These are phyloP conservation scores for Plasmodiophora brassicae DNA, from an alignment of 208 protist genomes.

Conservation along the genomic window DNA sequence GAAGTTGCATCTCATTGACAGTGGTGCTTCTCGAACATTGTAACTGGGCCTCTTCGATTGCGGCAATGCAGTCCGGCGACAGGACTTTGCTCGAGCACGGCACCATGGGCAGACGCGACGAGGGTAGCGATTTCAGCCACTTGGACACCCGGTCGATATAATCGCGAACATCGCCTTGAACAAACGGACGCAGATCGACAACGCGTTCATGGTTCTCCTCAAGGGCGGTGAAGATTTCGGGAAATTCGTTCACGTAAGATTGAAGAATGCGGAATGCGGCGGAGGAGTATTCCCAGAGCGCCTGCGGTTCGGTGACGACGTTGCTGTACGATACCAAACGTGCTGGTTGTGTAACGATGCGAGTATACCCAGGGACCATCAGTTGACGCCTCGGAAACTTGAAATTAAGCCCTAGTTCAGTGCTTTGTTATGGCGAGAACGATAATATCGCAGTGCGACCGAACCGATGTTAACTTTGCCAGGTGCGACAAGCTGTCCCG, in stretches of 20 bases:
- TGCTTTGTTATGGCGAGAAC: background rate
- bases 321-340: too few species aligned
- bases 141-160: background rate
- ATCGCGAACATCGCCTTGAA: background rate
- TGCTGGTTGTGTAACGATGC: too few species aligned
- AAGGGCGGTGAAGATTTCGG: background rate
- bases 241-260: background rate
- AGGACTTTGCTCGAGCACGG: background rate
- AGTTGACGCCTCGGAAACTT: background rate
- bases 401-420: background rate
- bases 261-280: background rate
- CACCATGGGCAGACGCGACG: background rate
- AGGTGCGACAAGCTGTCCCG: background rate
- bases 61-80: background rate
- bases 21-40: background rate
- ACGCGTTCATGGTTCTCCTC: background rate
- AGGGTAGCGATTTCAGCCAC: background rate
- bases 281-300: background rate
- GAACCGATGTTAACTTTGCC: background rate
- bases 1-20: background rate
- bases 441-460: background rate
- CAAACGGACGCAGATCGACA: background rate
- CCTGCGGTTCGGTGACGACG: background rate
- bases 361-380: conserved; percentile 26
- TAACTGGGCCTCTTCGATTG: background rate